Base-by-base conservation (phyloP, 2,329 filamentous ascomycete genomes). In the Ceratocystis diversiconidia region DNA sequence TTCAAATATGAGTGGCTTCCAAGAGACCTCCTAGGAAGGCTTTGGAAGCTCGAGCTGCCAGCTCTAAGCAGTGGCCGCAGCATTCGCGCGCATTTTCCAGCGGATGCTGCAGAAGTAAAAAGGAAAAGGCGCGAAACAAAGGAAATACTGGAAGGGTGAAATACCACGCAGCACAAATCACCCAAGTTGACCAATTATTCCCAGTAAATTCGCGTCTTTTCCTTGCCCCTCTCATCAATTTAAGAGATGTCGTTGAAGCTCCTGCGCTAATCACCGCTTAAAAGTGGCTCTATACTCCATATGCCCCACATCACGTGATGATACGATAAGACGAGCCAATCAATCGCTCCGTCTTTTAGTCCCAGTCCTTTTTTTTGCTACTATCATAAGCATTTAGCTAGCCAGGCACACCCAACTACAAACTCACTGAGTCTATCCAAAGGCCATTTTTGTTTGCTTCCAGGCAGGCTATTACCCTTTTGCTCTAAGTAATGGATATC, bases 231-330 rank as follows among this genome's bases (percentile, higher is more conserved):
- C 55, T 59, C 30, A 59, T 59, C 7, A 63, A 52, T 50, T 41
- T 15, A 52, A 50, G 43, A 46, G 46, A 12, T 52, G 61, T 48
- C 36, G 28, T 48, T 32, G 44, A 32, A 63, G 41, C 32, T 63
- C 61, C 25, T 32, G 61, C 41, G 61, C 30, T 59, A 59, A 30
- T 2, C 28, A n/a, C 43, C 36, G 43, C 61, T 62, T 62, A 62
- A 44, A 30, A 46, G 36, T 48, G 28, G 61, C 17, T n/a, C 48
- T 32, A 28, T 36, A 25, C 52, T 28, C 63, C 55, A 8, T 36
- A 22, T 64, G 46, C 60, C 50, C 60, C 59, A 55, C 46, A 65
- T 65, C 64, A 59, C 62, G 62, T 67, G 65, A n/a, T 22, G 65
- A 62, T 64, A 64, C 62, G 65, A 67, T 64, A 62, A 10, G 12